These are phyloP conservation scores for Ananas comosus DNA, from an alignment of 176 grass and related monocot species.

Conservation along the genomic window DNA sequence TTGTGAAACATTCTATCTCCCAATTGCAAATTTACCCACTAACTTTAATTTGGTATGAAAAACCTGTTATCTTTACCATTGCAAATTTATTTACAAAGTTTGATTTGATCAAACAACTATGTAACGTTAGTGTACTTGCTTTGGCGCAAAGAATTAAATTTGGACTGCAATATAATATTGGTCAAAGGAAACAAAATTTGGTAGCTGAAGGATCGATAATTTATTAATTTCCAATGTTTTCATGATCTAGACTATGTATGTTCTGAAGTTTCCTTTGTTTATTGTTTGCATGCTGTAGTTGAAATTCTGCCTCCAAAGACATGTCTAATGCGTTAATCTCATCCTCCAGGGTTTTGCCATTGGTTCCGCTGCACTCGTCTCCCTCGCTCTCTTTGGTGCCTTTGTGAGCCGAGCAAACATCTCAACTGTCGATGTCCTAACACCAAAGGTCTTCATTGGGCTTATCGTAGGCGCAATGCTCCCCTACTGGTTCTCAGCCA, in stretches of 20 bases:
- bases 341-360: slow-evolving; percentile 73
- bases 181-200: too few species aligned
- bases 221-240: neutral
- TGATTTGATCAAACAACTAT: too few species aligned
- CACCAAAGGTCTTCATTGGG: slow-evolving; percentile 83
- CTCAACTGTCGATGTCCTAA: slow-evolving; percentile 63
- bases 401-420: slow-evolving; percentile 80
- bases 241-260: too few species aligned
- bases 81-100: too few species aligned
- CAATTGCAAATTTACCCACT: too few species aligned
- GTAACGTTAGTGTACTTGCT: neutral
- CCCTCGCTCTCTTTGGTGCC: slow-evolving; percentile 72
- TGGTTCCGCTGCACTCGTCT: slow-evolving; percentile 80
- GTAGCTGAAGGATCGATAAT: neutral
- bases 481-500: slow-evolving; percentile 92
- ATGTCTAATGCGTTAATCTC: neutral
- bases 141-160: neutral
- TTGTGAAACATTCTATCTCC: too few species aligned
- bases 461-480: slow-evolving; percentile 89
- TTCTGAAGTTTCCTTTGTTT: too few species aligned
- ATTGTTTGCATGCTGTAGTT: too few species aligned
- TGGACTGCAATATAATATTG: too few species aligned
- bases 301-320: too few species aligned
- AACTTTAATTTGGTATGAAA: too few species aligned
- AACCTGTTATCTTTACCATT: too few species aligned